Evolutionary conservation across 768 basidiomycete species (phyloP).

Genomic region (Kwoniella sp.): DNA sequence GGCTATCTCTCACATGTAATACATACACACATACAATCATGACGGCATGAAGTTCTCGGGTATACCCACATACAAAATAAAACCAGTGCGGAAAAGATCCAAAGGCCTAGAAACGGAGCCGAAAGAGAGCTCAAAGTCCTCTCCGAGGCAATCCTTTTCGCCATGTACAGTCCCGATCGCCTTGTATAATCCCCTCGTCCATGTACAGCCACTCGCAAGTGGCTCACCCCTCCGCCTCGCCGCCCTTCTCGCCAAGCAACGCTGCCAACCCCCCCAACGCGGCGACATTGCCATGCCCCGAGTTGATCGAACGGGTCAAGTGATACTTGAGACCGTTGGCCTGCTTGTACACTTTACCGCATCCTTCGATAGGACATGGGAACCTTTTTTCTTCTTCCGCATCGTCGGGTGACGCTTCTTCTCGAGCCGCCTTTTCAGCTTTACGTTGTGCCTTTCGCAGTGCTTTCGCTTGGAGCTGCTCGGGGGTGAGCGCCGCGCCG

Average conservation of each 20-base stretch:
- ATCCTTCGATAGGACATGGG: constrained; percentile 54
- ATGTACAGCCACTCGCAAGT: too few species aligned
- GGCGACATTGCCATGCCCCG: constrained; percentile 52
- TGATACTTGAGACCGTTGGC: constrained; percentile 56
- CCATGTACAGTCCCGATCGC: too few species aligned
- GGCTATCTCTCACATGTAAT: constrained; percentile 14
- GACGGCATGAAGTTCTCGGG: constrained; percentile 14
- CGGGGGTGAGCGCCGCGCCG: constrained; percentile 11
- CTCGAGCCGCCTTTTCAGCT: constrained; percentile 41
- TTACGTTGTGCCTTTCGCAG: constrained; percentile 49
- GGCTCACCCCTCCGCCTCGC: neutral
- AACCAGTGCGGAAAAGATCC: neutral
- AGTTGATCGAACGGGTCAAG: constrained; percentile 53
- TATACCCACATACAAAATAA: constrained; percentile 19
- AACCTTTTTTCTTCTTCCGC: constrained; percentile 49
- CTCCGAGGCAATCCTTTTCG: neutral
- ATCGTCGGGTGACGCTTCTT: constrained; percentile 44
- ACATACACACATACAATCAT: constrained; percentile 26
- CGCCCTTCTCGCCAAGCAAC: constrained; percentile 24
- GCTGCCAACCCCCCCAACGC: constrained; percentile 41
- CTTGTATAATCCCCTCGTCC: too few species aligned
- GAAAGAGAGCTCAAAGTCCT: too few species aligned
- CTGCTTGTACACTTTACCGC: constrained; percentile 55
- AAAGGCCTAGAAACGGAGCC: too few species aligned
- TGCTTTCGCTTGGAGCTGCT: constrained; percentile 33